Evolutionary conservation across 1,284 basidiomycete species (phyloP).

Genomic region (Pascua sp.): DNA sequence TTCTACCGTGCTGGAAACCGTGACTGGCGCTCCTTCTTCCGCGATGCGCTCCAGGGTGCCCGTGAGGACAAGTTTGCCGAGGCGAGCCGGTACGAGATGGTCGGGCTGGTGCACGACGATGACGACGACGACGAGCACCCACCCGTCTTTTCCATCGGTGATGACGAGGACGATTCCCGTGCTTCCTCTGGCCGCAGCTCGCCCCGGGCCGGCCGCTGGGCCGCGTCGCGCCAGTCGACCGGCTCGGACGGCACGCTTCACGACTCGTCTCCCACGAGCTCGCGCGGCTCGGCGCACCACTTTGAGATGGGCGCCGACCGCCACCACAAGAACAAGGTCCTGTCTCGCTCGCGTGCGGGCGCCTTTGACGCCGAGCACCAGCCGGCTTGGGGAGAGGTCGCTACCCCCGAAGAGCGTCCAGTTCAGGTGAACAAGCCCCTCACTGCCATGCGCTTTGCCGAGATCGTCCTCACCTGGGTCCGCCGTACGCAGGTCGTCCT

Average conservation of each 20-base stretch:
- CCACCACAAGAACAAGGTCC: neutral
- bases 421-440: neutral
- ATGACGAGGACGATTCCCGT: conserved; percentile 19
- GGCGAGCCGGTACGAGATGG: conserved; percentile 36
- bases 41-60: conserved; percentile 18
- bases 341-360: conserved; percentile 12
- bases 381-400: neutral
- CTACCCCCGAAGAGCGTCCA: neutral
- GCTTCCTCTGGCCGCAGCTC: conserved; percentile 3
- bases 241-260: conserved; percentile 68
- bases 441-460: conserved; percentile 8
- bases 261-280: conserved; percentile 43
- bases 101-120: conserved; percentile 21
- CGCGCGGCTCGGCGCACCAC: conserved; percentile 4
- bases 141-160: conserved; percentile 25
- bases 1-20: conserved; percentile 23
- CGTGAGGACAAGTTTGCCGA: conserved; percentile 14
- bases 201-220: conserved; percentile 1
- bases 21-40: conserved; percentile 28
- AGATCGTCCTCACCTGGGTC: conserved; percentile 34
- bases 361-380: conserved; percentile 23
- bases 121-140: conserved; percentile 19
- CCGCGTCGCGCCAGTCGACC: conserved; percentile 27
- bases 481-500: conserved; percentile 38
- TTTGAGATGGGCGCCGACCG: conserved; percentile 19